A percentile compares a stretch with the other conserved stretches of the same genome.
Evolutionary conservation across 202 grass and related monocot genomes (phyloP).

Genomic region (Panicum hallii): DNA sequence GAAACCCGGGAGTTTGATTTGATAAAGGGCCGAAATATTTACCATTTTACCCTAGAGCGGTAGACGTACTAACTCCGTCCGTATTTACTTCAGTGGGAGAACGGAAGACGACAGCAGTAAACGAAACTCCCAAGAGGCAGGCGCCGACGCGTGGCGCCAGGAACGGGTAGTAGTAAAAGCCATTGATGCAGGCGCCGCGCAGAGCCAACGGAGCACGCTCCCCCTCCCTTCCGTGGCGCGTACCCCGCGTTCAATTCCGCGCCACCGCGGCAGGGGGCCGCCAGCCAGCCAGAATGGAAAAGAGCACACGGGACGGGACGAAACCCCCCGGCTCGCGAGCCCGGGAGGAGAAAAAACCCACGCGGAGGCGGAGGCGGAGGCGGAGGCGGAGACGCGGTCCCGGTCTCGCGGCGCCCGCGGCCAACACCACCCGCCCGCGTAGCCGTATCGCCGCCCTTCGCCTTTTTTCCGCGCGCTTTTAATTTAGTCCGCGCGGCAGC

Average conservation of each 20-base stretch:
- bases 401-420: neutral
- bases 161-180: no score
- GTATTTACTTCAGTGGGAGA: no score
- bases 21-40: no score
- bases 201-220: neutral
- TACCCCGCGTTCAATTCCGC: neutral
- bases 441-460: neutral
- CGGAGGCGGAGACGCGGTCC: conserved; percentile 17
- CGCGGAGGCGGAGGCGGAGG: neutral
- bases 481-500: neutral
- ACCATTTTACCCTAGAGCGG: no score
- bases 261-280: neutral
- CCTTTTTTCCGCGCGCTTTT: conserved; percentile 40
- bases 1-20: no score
- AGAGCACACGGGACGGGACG: neutral
- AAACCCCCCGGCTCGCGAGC: neutral
- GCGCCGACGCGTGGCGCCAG: no score
- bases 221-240: neutral
- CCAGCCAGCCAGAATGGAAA: neutral
- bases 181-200: no score
- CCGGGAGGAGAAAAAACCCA: neutral
- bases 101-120: no score
- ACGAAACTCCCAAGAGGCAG: no score
- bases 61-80: no score
- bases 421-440: neutral